These are phyloP conservation scores for Triglochin maritima DNA, from an alignment of 106 monocot genomes.

Conservation along the genomic window DNA sequence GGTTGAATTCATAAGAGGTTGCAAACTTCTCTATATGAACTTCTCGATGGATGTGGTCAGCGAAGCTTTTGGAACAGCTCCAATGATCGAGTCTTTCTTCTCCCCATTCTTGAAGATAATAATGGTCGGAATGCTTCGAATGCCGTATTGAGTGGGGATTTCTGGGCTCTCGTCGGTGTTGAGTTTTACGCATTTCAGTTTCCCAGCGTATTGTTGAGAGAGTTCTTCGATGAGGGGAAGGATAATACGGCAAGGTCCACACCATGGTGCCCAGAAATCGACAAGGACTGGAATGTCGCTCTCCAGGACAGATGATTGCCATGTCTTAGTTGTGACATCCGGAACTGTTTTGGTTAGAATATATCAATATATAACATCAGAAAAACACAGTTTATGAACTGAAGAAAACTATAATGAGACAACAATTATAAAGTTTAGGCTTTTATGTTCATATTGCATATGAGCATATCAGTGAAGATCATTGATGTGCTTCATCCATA, in stretches of 20 bases:
- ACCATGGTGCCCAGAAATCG: conserved; percentile 68
- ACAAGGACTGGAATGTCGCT: conserved; percentile 34
- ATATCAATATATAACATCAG: no score
- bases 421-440: no score
- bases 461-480: no score
- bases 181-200: conserved; percentile 38
- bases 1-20: no score
- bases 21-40: conserved; percentile 13
- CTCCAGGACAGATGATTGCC: conserved; percentile 34
- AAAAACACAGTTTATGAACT: no score
- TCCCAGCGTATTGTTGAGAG: conserved; percentile 36
- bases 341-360: conserved; percentile 40
- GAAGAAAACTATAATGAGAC: no score
- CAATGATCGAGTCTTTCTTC: conserved; percentile 46
- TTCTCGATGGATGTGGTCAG: conserved; percentile 27
- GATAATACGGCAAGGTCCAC: conserved; percentile 47
- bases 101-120: conserved; percentile 50
- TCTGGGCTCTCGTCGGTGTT: conserved; percentile 51
- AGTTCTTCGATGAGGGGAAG: conserved; percentile 28
- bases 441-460: no score
- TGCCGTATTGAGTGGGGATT: conserved; percentile 39
- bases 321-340: conserved; percentile 29
- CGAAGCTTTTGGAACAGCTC: conserved; percentile 38
- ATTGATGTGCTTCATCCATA: no score
- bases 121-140: conserved; percentile 48